Conservation (phyloP, 1,284 basidiomycete genomes). For the Boletus sp. region DNA sequence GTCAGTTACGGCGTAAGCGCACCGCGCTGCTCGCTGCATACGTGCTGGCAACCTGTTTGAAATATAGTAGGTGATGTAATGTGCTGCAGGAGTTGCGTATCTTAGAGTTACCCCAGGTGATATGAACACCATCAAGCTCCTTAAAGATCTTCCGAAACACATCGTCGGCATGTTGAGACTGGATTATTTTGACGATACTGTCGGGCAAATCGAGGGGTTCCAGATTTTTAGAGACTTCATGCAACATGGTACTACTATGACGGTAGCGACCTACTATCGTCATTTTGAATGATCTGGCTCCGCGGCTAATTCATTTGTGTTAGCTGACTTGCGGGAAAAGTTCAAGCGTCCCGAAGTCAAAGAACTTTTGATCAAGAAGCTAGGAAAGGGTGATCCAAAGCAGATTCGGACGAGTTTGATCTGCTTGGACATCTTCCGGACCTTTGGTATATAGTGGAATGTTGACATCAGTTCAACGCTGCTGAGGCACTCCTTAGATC, state of each 20-base stretch:
- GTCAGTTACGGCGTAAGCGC: conserved; percentile 12
- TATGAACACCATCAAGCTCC: conserved; percentile 21
- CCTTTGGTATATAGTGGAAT: conserved; percentile 17
- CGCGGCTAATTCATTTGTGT: conserved; percentile 8
- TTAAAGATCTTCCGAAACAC: conserved; percentile 14
- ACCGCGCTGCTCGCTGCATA: conserved; percentile 17
- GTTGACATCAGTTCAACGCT: too few relatives aligned
- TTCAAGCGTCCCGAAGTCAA: conserved; percentile 22
- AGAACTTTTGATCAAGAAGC: too few relatives aligned
- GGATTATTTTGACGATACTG: conserved; percentile 34
- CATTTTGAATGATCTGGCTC: too few relatives aligned
- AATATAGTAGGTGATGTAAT: conserved; percentile 12
- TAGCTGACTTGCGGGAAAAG: conserved; percentile 27
- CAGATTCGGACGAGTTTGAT: conserved; percentile 29
- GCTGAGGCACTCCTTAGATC: conserved; percentile 9
- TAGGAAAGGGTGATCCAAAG: conserved; percentile 14
- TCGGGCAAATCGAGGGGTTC: conserved; percentile 33
- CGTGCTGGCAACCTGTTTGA: conserved; percentile 7
- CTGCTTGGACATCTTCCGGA: conserved; percentile 28
- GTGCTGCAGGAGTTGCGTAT: neutral
- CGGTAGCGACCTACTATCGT: conserved; percentile 9
- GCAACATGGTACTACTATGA: conserved; percentile 21
- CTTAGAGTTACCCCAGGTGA: conserved; percentile 19
- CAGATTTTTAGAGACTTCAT: conserved; percentile 34
- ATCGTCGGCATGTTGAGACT: conserved; percentile 27